Base-by-base conservation (phyloP, 768 basidiomycete species). In the Rhodotorula sphaerocarpa region DNA sequence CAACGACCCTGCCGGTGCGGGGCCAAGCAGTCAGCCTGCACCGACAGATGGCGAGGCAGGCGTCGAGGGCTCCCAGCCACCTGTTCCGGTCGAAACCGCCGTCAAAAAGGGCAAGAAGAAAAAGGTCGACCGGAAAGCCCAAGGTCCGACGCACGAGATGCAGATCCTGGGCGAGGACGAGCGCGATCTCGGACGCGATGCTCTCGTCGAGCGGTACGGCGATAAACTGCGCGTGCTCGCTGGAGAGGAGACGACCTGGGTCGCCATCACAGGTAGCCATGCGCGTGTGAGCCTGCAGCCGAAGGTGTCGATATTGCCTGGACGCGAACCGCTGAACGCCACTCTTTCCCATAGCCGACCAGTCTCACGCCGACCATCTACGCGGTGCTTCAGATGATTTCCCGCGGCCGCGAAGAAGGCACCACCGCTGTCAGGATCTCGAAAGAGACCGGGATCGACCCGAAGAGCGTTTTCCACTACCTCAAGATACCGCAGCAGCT, bases 391-490 rank as follows among this genome's bases (percentile, higher is more conserved):
- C 88, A 91, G 72, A 78, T 89, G 47, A 83, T 93, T 67, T 85
- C 88, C n/a, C 81, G 87, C 42, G 87, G 86, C 5, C 78, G 89
- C 62, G 85, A 87, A 61, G 76, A 80, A 25, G 90, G 90, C 16
- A 80, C 88, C 21, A 85, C 87, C 11, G 84, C 87, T 50, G 82
- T 90, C 18, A 82, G 86, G 36, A 79, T 93, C 20, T 86, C 87
- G 30, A 82, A 83, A 69, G 79, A 82, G 71, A 85, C 89, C 15
- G 82, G 82, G 52, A 90, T 92, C 71, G 89, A 90, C 72, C 87
- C 88, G 73, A 91, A 90, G 75, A 86, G 87, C 3, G 88, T 88
- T 66, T 88, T 88, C 73, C 91, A 92, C 75, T 82, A 90, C 61
- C 82, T 89, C 60, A 82, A 83, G 67, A 84, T 87, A 68, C 78